These are phyloP conservation scores for Penicillium freii DNA, from an alignment of 2,329 filamentous ascomycete species.

Conservation along the genomic window DNA sequence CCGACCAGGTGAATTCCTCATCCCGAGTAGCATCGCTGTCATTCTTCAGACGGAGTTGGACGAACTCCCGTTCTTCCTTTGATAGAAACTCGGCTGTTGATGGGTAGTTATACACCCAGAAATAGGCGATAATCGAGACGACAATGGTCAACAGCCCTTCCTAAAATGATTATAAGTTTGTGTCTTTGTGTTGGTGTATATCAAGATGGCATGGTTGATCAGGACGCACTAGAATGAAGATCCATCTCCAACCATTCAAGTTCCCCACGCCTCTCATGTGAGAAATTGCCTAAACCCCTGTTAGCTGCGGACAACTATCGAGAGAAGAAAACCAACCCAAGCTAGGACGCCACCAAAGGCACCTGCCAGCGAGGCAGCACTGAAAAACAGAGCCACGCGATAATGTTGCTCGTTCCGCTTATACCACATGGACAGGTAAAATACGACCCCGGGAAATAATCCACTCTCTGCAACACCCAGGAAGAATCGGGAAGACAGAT, in stretches of 20 bases:
- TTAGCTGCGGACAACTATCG: constrained; percentile 11
- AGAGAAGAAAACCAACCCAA: constrained; percentile 31
- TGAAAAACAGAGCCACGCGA: constrained; percentile 55
- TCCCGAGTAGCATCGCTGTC: constrained; percentile 69
- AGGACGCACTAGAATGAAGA: constrained; percentile 56
- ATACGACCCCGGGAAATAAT: constrained; percentile 56
- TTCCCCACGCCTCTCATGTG: constrained; percentile 49
- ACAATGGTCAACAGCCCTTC: constrained; percentile 70
- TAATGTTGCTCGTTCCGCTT: constrained; percentile 33
- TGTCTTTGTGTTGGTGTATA: background rate
- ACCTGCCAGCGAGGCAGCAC: constrained; percentile 56
- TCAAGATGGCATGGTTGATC: background rate
- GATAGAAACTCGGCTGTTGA: constrained; percentile 42
- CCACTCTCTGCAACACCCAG: constrained; percentile 54
- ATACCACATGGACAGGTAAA: constrained; percentile 64
- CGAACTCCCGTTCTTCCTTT: constrained; percentile 55
- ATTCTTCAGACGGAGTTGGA: constrained; percentile 62
- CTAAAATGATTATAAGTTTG: constrained; percentile 32
- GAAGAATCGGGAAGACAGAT: constrained; percentile 51
- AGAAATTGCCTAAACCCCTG: constrained; percentile 43
- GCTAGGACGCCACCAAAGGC: constrained; percentile 63
- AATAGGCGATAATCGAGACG: constrained; percentile 37
- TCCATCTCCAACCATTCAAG: constrained; percentile 60
- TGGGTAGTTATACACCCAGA: constrained; percentile 46
- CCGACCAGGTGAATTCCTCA: constrained; percentile 67